These are phyloP conservation scores for Nakazawaea wyomingensis DNA, from an alignment of 805 yeast genomes.

Conservation along the genomic window DNA sequence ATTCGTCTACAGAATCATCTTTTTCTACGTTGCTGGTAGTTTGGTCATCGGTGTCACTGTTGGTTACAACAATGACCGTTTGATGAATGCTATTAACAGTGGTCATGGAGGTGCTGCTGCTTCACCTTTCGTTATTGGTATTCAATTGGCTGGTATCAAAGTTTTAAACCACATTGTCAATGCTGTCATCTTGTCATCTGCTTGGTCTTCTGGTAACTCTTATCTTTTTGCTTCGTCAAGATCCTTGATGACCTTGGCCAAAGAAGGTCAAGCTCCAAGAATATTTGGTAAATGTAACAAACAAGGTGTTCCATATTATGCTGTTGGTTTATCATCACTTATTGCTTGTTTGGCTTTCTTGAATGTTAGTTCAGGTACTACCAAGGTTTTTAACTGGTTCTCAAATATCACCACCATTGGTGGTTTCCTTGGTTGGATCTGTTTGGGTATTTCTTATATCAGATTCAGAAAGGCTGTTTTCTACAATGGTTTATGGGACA, in stretches of 20 bases:
- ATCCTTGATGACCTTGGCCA: conserved; percentile 48
- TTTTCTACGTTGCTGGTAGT: conserved; percentile 28
- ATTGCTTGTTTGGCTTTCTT: conserved; percentile 47
- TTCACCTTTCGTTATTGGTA: conserved; percentile 84
- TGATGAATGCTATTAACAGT: conserved; percentile 39
- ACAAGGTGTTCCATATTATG: conserved; percentile 53
- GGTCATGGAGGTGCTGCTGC: conserved; percentile 63
- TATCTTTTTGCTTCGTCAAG: conserved; percentile 50
- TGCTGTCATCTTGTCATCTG: conserved; percentile 53
- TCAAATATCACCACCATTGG: conserved; percentile 61
- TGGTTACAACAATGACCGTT: conserved; percentile 32
- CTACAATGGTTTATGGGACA: conserved; percentile 46
- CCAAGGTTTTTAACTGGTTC: conserved; percentile 58
- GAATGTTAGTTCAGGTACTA: conserved; percentile 47
- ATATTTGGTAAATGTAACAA: conserved; percentile 42
- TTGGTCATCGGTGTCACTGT: conserved; percentile 47
- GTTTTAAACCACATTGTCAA: conserved; percentile 76
- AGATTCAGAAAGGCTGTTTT: conserved; percentile 62
- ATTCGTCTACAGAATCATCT: conserved; percentile 26
- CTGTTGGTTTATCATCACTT: conserved; percentile 34
- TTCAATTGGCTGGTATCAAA: conserved; percentile 58
- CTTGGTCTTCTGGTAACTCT: conserved; percentile 42
- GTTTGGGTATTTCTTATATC: conserved; percentile 46
- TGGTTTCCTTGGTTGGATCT: conserved; percentile 62
- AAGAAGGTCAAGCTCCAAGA: conserved; percentile 58